A percentile compares a stretch with the other conserved stretches of the same genome.
Conservation (phyloP, 2,329 filamentous ascomycete species). For the Aspergillus ibericus region DNA sequence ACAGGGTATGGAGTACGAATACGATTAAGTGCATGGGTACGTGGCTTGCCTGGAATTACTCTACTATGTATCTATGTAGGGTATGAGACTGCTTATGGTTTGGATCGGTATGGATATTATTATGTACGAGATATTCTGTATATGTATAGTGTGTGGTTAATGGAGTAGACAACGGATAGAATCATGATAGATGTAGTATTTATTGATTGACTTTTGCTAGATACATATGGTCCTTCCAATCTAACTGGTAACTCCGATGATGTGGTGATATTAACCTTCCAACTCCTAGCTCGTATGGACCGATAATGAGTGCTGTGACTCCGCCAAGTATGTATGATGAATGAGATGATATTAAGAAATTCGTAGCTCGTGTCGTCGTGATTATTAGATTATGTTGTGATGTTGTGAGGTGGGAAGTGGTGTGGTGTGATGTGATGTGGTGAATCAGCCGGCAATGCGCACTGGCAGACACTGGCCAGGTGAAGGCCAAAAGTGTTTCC, state of each 20-base stretch:
- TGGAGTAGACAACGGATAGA: too few species aligned
- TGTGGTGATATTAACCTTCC: slow-evolving; percentile 1
- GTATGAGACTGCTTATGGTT: too few species aligned
- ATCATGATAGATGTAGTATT: neutral
- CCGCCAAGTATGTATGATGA: slow-evolving; percentile 2
- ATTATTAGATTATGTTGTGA: slow-evolving; percentile 5
- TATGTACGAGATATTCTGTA: too few species aligned
- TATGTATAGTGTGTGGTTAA: too few species aligned
- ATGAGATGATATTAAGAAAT: slow-evolving; percentile 4
- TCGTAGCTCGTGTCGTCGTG: slow-evolving; percentile 9
- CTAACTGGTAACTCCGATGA: slow-evolving; percentile 1
- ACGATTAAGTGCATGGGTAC: too few species aligned
- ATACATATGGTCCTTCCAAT: neutral
- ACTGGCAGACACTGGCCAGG: slow-evolving; percentile 22
- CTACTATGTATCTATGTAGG: too few species aligned
- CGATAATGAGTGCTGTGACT: slow-evolving; percentile 1
- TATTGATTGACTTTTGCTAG: neutral
- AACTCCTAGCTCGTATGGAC: slow-evolving; percentile 4
- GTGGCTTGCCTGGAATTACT: too few species aligned
- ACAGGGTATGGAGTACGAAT: too few species aligned
- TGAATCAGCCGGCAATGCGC: slow-evolving; percentile 19
- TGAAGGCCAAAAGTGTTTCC: slow-evolving; percentile 29
- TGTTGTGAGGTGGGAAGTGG: neutral
- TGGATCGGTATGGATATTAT: too few species aligned
- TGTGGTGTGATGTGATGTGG: neutral